Base-by-base conservation (phyloP, 768 basidiomycete species). In the Mycena maculata region DNA sequence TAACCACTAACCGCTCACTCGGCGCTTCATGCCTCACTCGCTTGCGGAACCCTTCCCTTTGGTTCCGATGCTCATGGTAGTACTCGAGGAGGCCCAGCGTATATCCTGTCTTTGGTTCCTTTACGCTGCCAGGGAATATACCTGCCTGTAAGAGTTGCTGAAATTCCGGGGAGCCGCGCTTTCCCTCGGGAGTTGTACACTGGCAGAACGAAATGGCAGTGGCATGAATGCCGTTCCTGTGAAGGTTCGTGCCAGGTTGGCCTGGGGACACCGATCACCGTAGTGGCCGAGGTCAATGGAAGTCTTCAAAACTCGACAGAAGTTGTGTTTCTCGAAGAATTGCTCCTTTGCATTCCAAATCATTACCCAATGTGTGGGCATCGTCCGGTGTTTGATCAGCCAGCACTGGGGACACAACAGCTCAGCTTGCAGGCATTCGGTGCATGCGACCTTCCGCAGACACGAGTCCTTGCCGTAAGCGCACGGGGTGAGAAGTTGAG, bases 151-250 rank as follows among this genome's bases (percentile, higher is more conserved):
- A 38, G 3, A 67, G 59, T 31, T 65, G 64, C 42, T 65, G 31
- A 30, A 53, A 59, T 38, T 65, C 56, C 1, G 64, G 64, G 2
- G 4, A 8, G 45, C 52, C 38, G 0, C 45, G 42, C 38, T 16
- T 6, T 4, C 31, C 56, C n/a, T 55, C 41, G 4, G 20, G 2
- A 33, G 36, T 18, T 10, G 7, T 22, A 23, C 67, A 68, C 8
- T 54, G 45, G 42, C 61, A 68, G 49, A 58, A 68, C 44, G 48
- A n/a, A 5, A 68, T 44, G 22, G 45, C 31, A 33, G 60, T 67
- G 50, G 66, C 53, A 52, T 67, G 66, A 27, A 67, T 62, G 18
- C 66, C 66, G 36, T 67, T 67, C n/a, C 38, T 15, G 66, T 62
- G 39, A 62, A 62, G 22, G 44, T 15, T 2, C 31, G 54, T 6